Evolutionary conservation across 345 rosid genomes (phyloP).

Genomic region (Aegle marmelos): DNA sequence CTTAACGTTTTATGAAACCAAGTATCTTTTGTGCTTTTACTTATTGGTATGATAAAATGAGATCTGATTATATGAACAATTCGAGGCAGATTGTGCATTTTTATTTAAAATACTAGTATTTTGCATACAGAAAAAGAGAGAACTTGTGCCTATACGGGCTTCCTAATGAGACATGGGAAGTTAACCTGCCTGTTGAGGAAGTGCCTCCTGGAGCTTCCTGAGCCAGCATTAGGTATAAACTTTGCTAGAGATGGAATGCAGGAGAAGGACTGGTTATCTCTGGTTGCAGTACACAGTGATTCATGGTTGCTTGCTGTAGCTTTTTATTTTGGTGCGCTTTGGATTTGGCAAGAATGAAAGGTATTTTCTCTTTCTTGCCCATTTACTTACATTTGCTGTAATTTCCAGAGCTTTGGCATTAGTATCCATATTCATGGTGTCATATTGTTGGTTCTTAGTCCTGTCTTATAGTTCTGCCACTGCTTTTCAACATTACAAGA

Average conservation of each 20-base stretch:
- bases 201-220: conserved; percentile 99
- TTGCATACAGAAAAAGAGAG: conserved; percentile 76
- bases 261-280: conserved; percentile 95
- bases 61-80: not conserved
- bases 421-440: not conserved
- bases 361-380: conserved; percentile 36
- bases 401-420: not conserved
- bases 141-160: conserved; percentile 93
- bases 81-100: not conserved
- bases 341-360: conserved; percentile 98
- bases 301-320: conserved; percentile 98
- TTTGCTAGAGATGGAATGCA: conserved; percentile 99
- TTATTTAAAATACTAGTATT: conserved; percentile 2
- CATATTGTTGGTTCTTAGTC: not conserved
- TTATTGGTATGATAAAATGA: not conserved
- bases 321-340: conserved; percentile 98
- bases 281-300: conserved; percentile 99
- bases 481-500: not conserved
- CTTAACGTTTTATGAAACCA: not conserved
- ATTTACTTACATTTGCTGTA: not conserved
- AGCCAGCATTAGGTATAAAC: conserved; percentile 94
- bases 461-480: not conserved
- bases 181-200: conserved; percentile 97
- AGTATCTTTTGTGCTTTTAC: not conserved
- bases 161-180: conserved; percentile 98